phyloP scores from a whole-genome alignment of 345 rosid species.

The Pseudoturritis turrita region DNA sequence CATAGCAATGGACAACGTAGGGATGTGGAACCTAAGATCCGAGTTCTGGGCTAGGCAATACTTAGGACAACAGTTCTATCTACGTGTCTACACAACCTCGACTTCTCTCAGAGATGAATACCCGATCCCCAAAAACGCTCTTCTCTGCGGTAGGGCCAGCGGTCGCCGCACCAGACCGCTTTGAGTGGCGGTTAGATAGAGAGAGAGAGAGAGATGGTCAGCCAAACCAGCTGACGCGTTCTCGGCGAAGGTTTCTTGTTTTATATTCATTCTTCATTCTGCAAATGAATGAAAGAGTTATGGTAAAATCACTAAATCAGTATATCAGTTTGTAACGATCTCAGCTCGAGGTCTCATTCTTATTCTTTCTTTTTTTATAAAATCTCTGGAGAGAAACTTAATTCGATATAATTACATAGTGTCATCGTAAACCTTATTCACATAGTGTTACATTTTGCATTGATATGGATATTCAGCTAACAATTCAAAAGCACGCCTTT shows the following conservation, averaged over 20 bases:
- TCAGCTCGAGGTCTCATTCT: constrained; percentile 61
- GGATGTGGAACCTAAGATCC: constrained; percentile 94
- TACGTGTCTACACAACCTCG: constrained; percentile 70
- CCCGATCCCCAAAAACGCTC: constrained; percentile 85
- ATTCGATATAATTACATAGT: constrained; percentile 1
- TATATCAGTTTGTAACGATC: constrained; percentile 32
- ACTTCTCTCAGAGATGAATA: constrained; percentile 86
- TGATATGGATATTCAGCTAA: neutral
- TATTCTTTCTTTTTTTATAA: constrained; percentile 7
- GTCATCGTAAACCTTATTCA: neutral
- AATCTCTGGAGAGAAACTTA: neutral
- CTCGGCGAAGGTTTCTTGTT: constrained; percentile 12
- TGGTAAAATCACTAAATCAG: neutral
- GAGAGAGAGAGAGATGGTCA: constrained; percentile 13
- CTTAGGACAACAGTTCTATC: constrained; percentile 86
- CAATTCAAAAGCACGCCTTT: neutral
- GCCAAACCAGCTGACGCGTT: constrained; percentile 15
- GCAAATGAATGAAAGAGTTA: constrained; percentile 1
- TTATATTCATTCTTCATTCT: constrained; percentile 14
- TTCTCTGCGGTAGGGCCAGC: constrained; percentile 69
- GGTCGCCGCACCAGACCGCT: constrained; percentile 78
- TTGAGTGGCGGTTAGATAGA: constrained; percentile 23
- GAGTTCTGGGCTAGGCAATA: constrained; percentile 96
- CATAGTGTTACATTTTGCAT: neutral
- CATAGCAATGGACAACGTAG: constrained; percentile 85